Conservation (phyloP, 176 grass and related monocot species). For the Otatea glauca region DNA sequence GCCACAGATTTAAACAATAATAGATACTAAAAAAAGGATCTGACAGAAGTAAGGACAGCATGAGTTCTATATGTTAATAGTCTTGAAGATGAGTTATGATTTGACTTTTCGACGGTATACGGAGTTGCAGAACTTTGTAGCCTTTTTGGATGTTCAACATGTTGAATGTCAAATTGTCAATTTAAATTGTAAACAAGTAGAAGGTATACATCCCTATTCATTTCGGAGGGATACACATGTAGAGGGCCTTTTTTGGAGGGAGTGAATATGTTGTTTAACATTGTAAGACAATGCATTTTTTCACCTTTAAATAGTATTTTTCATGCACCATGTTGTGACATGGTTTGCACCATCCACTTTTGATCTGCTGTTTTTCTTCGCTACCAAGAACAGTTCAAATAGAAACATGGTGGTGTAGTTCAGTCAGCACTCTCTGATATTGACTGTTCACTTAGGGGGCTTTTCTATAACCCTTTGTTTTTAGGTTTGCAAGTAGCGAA, state of each 20-base stretch:
- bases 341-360: background rate
- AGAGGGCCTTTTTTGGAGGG: too few relatives aligned
- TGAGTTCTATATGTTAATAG: background rate
- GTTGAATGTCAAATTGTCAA: too few relatives aligned
- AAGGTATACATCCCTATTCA: background rate
- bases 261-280: too few relatives aligned
- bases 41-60: background rate
- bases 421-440: too few relatives aligned
- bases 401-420: too few relatives aligned
- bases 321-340: too few relatives aligned
- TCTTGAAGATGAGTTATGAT: background rate
- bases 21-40: background rate
- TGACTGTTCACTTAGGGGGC: too few relatives aligned
- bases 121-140: background rate
- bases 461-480: too few relatives aligned
- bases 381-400: background rate
- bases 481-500: too few relatives aligned
- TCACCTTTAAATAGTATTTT: too few relatives aligned
- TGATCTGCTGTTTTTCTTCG: too few relatives aligned
- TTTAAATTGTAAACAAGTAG: background rate
- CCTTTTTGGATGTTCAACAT: background rate
- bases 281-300: background rate
- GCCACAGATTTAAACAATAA: background rate
- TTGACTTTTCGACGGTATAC: background rate
- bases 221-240: too few relatives aligned